Evolutionary conservation across 805 yeast genomes (phyloP), one percentile per base, ranked within the genome.

Genomic region (Candida tibetensis): DNA sequence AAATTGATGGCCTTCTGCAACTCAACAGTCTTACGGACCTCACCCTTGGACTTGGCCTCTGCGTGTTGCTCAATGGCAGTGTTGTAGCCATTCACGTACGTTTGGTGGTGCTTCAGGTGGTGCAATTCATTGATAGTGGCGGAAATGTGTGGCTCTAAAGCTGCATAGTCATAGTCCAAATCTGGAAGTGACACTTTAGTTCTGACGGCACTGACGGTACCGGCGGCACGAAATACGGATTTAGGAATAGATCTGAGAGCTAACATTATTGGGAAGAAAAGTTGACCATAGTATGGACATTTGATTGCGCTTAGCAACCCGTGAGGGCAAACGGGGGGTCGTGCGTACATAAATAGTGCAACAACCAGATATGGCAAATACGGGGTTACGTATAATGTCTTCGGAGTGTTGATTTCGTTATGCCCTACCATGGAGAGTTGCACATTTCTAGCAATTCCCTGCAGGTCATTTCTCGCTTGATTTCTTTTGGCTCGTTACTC

Each of bases 51-150:
- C 43, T 75, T 56, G 33, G 95, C 89, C 51, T 77, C 85, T 9
- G 76, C 75, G 36, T 79, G 71, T 66, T 86, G 82, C 63, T 85
- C 95, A 49, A 76, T 61, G 17, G 93, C 88, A 17, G 80, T 64
- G 69, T 88, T 89, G 71, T 78, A 85, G 33, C 93, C 90, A 58
- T 76, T 84, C 50, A 87, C 95, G 57, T 88, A 88, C 23, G 96
- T 85, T 67, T 86, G 93, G 63, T 88, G 96, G 66, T 88, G 96
- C 73, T 89, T 89, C 49, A 81, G 74, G 76, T 88, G 85, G 69
- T 88, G 96, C 37, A 81, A 48, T 63, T 85, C 93, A 65, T 86
- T 89, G 68, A 88, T 88, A 59, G 85, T 79, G 31, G 89, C 95
- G 28, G 93, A 79, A 52, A 88, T 85, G 66, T 65, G 76, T 41